Evolutionary conservation across 2,329 filamentous ascomycete species (phyloP), one percentile per base, ranked within the genome.

Genomic region (Rutstroemia sp.): DNA sequence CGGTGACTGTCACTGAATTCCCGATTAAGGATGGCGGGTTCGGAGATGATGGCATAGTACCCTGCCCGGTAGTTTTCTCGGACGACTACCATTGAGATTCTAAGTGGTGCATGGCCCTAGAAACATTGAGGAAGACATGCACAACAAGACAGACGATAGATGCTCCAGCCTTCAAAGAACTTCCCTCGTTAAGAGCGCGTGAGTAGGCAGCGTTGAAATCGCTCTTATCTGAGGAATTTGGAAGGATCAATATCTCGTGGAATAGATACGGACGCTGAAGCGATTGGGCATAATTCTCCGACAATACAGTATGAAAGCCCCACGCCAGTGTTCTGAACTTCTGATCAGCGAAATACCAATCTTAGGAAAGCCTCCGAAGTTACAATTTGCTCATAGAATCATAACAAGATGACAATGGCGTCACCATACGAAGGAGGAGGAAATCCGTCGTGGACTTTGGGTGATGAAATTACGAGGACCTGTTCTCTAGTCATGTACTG

Each of bases 61-160:
- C 54, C 40, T 56, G 54, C 23, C 42, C 48, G 54, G 54, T 30
- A 49, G 52, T 54, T 27, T 47, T 17, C 21, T 27, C 23, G 17
- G 39, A 25, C 16, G 10, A 23, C 5, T 12, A 34, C 36, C 34
- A 39, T 23, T 34, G 34, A 30, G 23, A 6, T 53, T 30, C 27
- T 46, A 17, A 48, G 44, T 49, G 45, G 45, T 19, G 40, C 16
- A 36, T 14, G 16, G n/a, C 19, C 27, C 17, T 17, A 30, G 39
- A 9, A 50, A 44, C 40, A 21, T 19, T 44, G 36, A n/a, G 44
- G 27, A 40, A 14, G 23, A 27, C n/a, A 47, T 27, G 51, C 8
- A 44, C 40, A 23, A 21, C 17, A 21, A 44, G 21, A 17, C 9
- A 19, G 17, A 34, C 9, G 30, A 34, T 34, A 34, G 30, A 34